Conservation (phyloP, 208 protist genomes). For the Trypanosoma conorhini region DNA sequence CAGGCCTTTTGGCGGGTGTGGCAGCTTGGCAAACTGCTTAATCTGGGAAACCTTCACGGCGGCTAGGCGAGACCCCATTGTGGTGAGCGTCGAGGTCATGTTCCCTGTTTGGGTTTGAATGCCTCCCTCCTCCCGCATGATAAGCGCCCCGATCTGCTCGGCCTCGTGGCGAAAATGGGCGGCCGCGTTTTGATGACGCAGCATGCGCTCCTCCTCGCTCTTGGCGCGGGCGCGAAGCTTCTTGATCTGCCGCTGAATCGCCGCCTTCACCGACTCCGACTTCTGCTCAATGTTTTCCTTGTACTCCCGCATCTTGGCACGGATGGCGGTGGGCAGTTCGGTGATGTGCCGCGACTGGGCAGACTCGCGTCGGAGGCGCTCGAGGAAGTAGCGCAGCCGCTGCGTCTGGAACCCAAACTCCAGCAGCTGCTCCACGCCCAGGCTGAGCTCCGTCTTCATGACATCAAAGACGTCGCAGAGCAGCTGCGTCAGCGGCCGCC, state of each 20-base stretch:
- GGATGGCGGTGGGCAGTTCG: constrained; percentile 17
- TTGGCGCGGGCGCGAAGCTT: not conserved
- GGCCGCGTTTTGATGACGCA: not conserved
- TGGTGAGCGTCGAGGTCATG: constrained; percentile 32
- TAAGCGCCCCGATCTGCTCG: not conserved
- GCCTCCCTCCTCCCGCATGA: constrained; percentile 19
- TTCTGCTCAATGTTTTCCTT: constrained; percentile 3
- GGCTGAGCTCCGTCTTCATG: constrained; percentile 9
- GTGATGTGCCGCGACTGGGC: constrained; percentile 19
- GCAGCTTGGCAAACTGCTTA: constrained; percentile 38
- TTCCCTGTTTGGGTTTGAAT: constrained; percentile 28
- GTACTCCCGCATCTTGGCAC: constrained; percentile 19
- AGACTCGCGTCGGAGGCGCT: constrained; percentile 17
- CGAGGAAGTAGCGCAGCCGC: constrained; percentile 21
- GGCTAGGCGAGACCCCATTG: constrained; percentile 33
- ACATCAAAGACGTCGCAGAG: constrained; percentile 33
- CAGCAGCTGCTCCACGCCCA: constrained; percentile 40
- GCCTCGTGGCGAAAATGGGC: not conserved
- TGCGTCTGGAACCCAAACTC: constrained; percentile 37
- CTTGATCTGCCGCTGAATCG: not conserved
- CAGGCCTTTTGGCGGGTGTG: constrained; percentile 40
- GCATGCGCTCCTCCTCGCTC: not conserved
- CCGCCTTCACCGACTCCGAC: not conserved
- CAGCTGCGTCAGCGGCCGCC: constrained; percentile 11
- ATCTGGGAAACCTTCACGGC: constrained; percentile 41